Conservation (phyloP, 1,284 basidiomycete genomes). For the Malassezia equina region DNA sequence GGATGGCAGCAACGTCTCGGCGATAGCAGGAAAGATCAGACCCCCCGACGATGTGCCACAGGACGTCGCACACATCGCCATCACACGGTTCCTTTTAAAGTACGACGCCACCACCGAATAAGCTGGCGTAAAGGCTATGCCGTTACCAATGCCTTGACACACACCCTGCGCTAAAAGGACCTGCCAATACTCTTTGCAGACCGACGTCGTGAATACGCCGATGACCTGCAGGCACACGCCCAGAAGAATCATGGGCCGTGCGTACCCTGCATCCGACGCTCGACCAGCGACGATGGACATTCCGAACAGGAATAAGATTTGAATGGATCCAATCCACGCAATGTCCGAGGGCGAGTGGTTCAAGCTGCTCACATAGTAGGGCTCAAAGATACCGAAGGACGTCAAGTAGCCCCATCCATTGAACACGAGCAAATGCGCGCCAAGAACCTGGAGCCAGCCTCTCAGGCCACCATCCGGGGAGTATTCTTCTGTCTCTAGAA, state of each 20-base stretch:
- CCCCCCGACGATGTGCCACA: slow-evolving; percentile 10
- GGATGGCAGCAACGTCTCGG: background rate
- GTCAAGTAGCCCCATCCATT: slow-evolving; percentile 4
- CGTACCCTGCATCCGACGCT: slow-evolving; percentile 2
- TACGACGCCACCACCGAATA: background rate
- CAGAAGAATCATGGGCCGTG: background rate
- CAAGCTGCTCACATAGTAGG: background rate
- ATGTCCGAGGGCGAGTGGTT: background rate
- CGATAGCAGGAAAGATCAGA: slow-evolving; percentile 7
- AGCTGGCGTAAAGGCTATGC: background rate
- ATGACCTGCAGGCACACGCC: slow-evolving; percentile 8
- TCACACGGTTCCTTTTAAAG: slow-evolving; percentile 2
- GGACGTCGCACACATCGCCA: background rate
- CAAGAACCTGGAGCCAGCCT: slow-evolving; percentile 5
- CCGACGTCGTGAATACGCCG: slow-evolving; percentile 12
- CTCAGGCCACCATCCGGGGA: background rate
- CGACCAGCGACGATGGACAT: background rate
- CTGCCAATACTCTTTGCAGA: slow-evolving; percentile 13
- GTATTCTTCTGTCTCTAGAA: background rate
- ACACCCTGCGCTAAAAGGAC: slow-evolving; percentile 11
- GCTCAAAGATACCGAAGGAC: slow-evolving; percentile 9
- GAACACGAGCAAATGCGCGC: background rate
- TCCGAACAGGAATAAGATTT: background rate
- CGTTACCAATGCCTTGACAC: slow-evolving; percentile 9
- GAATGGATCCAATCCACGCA: slow-evolving; percentile 3